A percentile compares a stretch with the other conserved stretches of the same genome.
phyloP scores from a whole-genome alignment of 192 early-diverging fungal species.

The Coemansia sp. region DNA sequence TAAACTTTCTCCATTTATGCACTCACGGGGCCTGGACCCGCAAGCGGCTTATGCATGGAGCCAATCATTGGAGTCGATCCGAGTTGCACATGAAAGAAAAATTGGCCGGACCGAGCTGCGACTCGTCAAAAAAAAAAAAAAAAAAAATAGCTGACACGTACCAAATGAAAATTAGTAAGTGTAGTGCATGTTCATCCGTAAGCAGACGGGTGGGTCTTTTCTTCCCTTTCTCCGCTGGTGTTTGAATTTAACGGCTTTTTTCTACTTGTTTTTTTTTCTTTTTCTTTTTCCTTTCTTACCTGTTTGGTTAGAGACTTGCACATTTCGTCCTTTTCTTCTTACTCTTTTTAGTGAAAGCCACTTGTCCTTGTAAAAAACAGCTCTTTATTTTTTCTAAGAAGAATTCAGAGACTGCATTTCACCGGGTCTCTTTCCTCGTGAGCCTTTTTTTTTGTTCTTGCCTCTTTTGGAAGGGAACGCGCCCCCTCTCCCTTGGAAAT shows the following conservation, averaged over 20 bases:
- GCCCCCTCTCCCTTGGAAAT: conserved; percentile 4
- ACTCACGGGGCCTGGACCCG: not conserved
- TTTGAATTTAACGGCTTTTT: not conserved
- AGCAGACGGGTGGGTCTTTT: not conserved
- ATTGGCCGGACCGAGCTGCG: conserved; percentile 26
- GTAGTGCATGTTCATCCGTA: conserved; percentile 13
- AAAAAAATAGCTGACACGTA: too few species aligned
- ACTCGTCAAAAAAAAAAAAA: conserved; percentile 20
- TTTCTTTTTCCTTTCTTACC: too few species aligned
- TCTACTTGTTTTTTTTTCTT: not conserved
- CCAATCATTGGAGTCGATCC: not conserved
- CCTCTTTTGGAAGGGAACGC: conserved; percentile 2
- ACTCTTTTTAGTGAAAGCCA: too few species aligned
- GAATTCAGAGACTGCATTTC: not conserved
- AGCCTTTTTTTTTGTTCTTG: not conserved
- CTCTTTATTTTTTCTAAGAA: not conserved
- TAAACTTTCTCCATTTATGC: not conserved
- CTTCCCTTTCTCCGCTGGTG: not conserved
- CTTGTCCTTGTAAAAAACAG: too few species aligned
- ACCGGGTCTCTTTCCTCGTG: conserved; percentile 9
- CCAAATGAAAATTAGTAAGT: not conserved
- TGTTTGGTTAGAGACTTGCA: too few species aligned
- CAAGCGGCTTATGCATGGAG: not conserved
- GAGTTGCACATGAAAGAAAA: conserved; percentile 1
- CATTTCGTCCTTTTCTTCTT: too few species aligned